A percentile compares a stretch with the other conserved stretches of the same genome.
These are phyloP conservation scores for Quercus alba DNA, from an alignment of 306 rosid genomes.

Conservation along the genomic window DNA sequence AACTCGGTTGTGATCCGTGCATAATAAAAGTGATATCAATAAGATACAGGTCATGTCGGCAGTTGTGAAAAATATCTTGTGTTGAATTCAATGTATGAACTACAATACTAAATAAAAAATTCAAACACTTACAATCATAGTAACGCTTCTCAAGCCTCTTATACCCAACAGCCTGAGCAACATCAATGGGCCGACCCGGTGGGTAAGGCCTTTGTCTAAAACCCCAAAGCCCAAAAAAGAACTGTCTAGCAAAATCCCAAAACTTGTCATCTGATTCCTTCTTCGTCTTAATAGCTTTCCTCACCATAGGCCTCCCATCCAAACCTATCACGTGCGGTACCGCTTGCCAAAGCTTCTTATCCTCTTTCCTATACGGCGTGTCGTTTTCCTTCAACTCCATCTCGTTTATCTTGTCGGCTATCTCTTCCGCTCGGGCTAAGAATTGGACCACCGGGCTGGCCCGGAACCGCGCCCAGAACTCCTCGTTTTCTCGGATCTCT, in stretches of 20 bases:
- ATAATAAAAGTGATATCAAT: no score
- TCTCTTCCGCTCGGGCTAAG: constrained; percentile 52
- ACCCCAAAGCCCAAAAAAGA: constrained; percentile 82
- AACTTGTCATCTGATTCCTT: constrained; percentile 54
- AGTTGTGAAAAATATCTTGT: no score
- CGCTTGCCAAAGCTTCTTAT: constrained; percentile 59
- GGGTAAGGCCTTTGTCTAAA: constrained; percentile 87
- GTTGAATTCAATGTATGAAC: not conserved
- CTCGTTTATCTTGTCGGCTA: constrained; percentile 54
- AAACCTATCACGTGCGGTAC: constrained; percentile 66
- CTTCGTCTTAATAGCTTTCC: constrained; percentile 54
- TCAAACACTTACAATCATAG: constrained; percentile 74
- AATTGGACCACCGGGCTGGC: constrained; percentile 59
- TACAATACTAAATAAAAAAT: not conserved
- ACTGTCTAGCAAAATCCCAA: constrained; percentile 89
- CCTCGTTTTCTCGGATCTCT: constrained; percentile 54
- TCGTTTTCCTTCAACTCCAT: constrained; percentile 61
- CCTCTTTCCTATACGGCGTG: constrained; percentile 56
- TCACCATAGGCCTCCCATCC: constrained; percentile 89
- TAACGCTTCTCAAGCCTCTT: constrained; percentile 73
- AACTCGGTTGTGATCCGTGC: no score
- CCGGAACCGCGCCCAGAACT: constrained; percentile 39
- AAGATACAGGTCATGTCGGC: fast-evolving
- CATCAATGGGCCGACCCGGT: constrained; percentile 78
- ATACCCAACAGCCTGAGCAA: constrained; percentile 90